Base-by-base conservation (phyloP, 495 filamentous ascomycete genomes). In the Aspergillus sparsus region DNA sequence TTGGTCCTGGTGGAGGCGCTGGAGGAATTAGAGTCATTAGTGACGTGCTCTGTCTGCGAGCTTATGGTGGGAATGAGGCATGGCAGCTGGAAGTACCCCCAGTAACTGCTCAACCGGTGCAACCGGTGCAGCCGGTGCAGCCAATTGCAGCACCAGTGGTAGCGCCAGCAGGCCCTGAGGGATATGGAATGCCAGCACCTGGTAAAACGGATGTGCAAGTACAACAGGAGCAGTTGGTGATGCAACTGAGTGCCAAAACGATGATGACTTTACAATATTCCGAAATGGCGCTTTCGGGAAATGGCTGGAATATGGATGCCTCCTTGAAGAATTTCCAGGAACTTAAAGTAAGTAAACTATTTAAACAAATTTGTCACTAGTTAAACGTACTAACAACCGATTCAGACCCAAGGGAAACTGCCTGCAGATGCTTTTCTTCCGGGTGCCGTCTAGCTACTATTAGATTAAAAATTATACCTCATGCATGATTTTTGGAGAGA, bases 211-310 rank as follows among this genome's bases (percentile, higher is more conserved):
- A 77, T 50, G 58, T 71, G 46, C 80, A 80, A 62, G 71, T 77
- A 44, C 80, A 81, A 51, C 81, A 85, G 56, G 86, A 89, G 69
- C 77, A 83, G 55, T 76, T 91, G 69, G 74, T 90, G 7, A 67
- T 80, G 49, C 84, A 90, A 66, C 74, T 94, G 61, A 87, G 83
- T 61, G 80, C 78, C 47, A 81, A 80, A 49, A 92, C 90, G 2
- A 81, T 83, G 36, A 87, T 94, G 88, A 92, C 82, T 1, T 66
- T 85, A 8, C 77, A 87, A 55, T 93, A 85, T 64, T 86, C 91
- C 3, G 80, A 85, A 62, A 76, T 89, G 71, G 92, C 90, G 62
- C 76, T 94, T 6, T 78, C 81, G 0, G 82, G 88, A 59, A 87
- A 84, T 61, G 82, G 82, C 47, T 94, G 91, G 89, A 83, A 91